Percentiles rank a stretch among this genome's conserved stretches.
Conservation (phyloP, 1,284 basidiomycete species). For the Prillingera fragicola region DNA sequence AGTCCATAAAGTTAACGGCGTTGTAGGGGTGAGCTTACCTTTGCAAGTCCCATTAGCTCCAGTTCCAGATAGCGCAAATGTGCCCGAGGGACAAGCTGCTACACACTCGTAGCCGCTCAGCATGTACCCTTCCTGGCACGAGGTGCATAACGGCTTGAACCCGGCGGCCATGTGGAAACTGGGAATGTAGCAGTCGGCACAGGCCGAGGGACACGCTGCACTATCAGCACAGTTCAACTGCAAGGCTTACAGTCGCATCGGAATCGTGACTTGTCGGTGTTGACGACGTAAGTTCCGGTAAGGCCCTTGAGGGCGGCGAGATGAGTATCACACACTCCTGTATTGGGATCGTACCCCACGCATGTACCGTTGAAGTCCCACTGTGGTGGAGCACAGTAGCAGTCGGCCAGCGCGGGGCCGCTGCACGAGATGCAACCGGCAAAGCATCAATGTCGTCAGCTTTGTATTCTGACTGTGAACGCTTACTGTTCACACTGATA, state of each 20-base stretch:
- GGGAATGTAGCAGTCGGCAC: conserved; percentile 42
- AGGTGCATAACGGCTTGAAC: conserved; percentile 30
- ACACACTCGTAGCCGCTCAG: conserved; percentile 41
- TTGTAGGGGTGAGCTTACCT: conserved; percentile 27
- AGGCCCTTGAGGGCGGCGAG: conserved; percentile 22
- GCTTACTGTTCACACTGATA: too few relatives aligned
- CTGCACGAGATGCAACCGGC: conserved; percentile 45
- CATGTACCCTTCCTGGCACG: conserved; percentile 48
- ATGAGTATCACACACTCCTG: conserved; percentile 49
- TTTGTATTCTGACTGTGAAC: too few relatives aligned
- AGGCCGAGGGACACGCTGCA: conserved; percentile 47
- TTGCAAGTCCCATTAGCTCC: conserved; percentile 41
- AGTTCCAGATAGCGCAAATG: conserved; percentile 2
- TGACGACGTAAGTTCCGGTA: conserved; percentile 40
- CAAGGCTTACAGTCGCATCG: conserved; percentile 48
- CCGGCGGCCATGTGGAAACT: conserved; percentile 32
- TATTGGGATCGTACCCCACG: conserved; percentile 39
- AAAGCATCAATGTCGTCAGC: conserved; percentile 31
- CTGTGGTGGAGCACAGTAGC: conserved; percentile 40
- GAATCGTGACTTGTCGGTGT: conserved; percentile 37
- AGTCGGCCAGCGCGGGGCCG: conserved; percentile 36
- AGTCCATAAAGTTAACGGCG: conserved; percentile 22
- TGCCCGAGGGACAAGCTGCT: conserved; percentile 31
- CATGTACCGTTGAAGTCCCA: conserved; percentile 40
- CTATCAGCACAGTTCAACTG: neutral